A percentile compares a stretch with the other conserved stretches of the same genome.
Evolutionary conservation across 768 basidiomycete genomes (phyloP).

Genomic region (Sarcomyxa edulis): DNA sequence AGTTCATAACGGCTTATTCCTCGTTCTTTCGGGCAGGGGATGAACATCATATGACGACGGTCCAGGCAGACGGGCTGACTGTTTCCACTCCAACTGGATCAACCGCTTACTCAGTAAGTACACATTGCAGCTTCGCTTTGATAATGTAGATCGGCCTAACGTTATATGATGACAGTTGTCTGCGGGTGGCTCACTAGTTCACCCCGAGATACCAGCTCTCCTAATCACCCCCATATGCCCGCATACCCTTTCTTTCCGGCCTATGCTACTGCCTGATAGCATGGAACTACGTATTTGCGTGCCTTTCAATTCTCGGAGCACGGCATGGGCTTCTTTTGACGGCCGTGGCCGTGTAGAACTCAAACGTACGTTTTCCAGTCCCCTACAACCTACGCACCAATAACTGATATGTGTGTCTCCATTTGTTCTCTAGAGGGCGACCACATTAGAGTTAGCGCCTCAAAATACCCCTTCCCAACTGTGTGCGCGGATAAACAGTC

Average conservation of each 20-base stretch:
- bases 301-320: constrained; percentile 97
- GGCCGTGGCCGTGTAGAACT: constrained; percentile 95
- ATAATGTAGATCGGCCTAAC: too few relatives aligned
- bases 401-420: not conserved
- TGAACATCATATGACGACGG: constrained; percentile 98
- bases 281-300: constrained; percentile 99
- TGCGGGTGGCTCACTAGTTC: constrained; percentile 95
- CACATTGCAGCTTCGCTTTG: too few relatives aligned
- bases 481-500: constrained; percentile 98
- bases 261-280: constrained; percentile 96
- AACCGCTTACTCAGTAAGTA: constrained; percentile 90
- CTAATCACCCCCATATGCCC: constrained; percentile 98
- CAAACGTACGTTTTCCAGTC: constrained; percentile 73
- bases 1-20: constrained; percentile 3
- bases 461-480: constrained; percentile 96
- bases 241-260: constrained; percentile 96
- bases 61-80: constrained; percentile 94
- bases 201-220: constrained; percentile 95
- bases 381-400: not conserved
- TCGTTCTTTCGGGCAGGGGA: constrained; percentile 55
- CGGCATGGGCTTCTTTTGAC: constrained; percentile 98
- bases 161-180: constrained; percentile 76
- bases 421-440: constrained; percentile 75
- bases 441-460: constrained; percentile 97
- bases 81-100: constrained; percentile 98